Evolutionary conservation across 1,284 basidiomycete genomes (phyloP).

Genomic region (Tilletia horrida): DNA sequence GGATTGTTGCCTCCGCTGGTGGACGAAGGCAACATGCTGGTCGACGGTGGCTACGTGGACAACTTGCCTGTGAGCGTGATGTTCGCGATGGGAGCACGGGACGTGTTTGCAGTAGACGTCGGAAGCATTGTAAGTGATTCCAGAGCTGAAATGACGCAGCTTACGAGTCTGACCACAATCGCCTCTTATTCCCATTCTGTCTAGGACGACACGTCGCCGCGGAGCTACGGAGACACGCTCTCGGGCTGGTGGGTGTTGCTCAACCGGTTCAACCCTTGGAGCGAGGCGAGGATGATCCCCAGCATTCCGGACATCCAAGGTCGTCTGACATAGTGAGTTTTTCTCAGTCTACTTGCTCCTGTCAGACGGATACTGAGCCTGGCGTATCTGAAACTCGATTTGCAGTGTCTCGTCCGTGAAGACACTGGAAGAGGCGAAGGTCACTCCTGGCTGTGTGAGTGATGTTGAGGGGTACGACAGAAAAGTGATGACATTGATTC

Average conservation of each 20-base stretch:
- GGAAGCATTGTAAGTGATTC: conserved; percentile 67
- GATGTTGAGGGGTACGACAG: neutral
- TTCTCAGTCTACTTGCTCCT: neutral
- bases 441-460: conserved; percentile 67
- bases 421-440: conserved; percentile 90
- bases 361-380: too few species aligned
- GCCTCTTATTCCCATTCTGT: neutral
- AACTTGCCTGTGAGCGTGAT: conserved; percentile 73
- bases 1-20: conserved; percentile 91
- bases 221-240: conserved; percentile 89
- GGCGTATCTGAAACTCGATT: too few species aligned
- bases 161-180: neutral
- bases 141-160: neutral
- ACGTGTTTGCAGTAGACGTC: conserved; percentile 93
- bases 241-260: conserved; percentile 96
- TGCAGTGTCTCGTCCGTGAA: conserved; percentile 81
- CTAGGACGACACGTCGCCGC: conserved; percentile 83
- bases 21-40: conserved; percentile 75
- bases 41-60: conserved; percentile 46
- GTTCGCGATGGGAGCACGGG: conserved; percentile 83
- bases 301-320: conserved; percentile 95
- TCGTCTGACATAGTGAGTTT: conserved; percentile 71
- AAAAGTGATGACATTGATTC: neutral
- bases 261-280: conserved; percentile 68
- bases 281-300: conserved; percentile 73